Evolutionary conservation across 495 filamentous ascomycete species (phyloP), one percentile per base, ranked within the genome.

Genomic region (Diplogelasinospora grovesii): DNA sequence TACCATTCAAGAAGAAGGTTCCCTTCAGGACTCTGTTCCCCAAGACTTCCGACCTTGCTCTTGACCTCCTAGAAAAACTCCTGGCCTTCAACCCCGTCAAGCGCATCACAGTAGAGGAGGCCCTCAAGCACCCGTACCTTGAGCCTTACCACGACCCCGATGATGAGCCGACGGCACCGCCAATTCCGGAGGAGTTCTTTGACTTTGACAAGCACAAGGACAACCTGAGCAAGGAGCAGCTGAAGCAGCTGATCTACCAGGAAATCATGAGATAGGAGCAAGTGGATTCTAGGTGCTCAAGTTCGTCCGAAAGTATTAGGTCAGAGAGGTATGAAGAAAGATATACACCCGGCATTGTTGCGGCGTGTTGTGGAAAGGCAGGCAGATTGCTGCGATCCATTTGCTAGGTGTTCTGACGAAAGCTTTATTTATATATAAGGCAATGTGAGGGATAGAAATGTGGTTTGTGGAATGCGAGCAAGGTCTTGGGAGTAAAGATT

Each of bases 1-100:
- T 99, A 25, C 93, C 93, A n/a, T 99, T 99, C 75, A 99, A 97
- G 79, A 99, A 99, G 83, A 96, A 95, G 78, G 90, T 97, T 34
- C 90, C 93, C 0, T 93, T 96, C 81, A 86, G 89, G 56, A 82
- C 82, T 25, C 81, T 99, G 68, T 99, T 99, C 76, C 93, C 92
- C 42, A 94, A 95, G 72, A 95, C 89, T 28, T 92, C 87, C 26
- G 89, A 95, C 23, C 72, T 89, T 34, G 93, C 93, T 1, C 77
- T 97, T 21, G 92, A 99, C 54, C 74, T 99, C 26, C 71, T 99
- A 20, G 93, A 99, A 71, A 89, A 90, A 62, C 74, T 99, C 10
- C 74, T 99, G 21, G 89, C 92, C 6, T 99, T 99, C 70, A 99
- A 99, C 66, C 93, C 93, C 0, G 87, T 89, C 28, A 99, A 99